Evolutionary conservation across 345 rosid species (phyloP).

Genomic region (Adansonia digitata): DNA sequence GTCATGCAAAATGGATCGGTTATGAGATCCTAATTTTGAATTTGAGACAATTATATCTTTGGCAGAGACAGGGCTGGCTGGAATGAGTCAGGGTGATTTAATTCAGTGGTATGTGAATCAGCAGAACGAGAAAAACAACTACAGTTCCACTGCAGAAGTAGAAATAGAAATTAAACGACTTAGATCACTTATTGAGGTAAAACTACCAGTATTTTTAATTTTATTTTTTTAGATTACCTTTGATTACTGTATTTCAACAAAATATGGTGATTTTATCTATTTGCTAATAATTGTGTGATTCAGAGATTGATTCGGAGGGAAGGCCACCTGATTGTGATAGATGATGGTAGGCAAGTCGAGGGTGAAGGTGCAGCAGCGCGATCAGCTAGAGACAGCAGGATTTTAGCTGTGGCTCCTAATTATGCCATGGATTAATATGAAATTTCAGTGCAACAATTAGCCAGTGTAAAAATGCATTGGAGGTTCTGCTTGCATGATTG

Average conservation of each 20-base stretch:
- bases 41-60: not conserved
- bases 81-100: constrained; percentile 80
- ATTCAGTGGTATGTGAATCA: constrained; percentile 84
- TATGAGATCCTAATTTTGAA: not conserved
- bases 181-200: constrained; percentile 86
- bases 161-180: constrained; percentile 57
- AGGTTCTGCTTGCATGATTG: not conserved
- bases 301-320: constrained; percentile 89
- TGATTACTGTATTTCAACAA: not conserved
- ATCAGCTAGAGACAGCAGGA: constrained; percentile 59
- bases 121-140: constrained; percentile 79
- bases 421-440: constrained; percentile 58
- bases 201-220: not conserved
- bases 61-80: constrained; percentile 71
- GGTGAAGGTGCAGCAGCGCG: constrained; percentile 40
- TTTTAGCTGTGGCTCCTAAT: constrained; percentile 86
- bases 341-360: constrained; percentile 55
- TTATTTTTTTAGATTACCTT: not conserved
- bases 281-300: not conserved
- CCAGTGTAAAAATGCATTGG: not conserved
- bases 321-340: constrained; percentile 80
- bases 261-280: not conserved
- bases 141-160: constrained; percentile 63
- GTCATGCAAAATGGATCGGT: not conserved
- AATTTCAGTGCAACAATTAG: not conserved